Base-by-base conservation (phyloP, 1,284 basidiomycete species). In the Malassezia sp. region DNA sequence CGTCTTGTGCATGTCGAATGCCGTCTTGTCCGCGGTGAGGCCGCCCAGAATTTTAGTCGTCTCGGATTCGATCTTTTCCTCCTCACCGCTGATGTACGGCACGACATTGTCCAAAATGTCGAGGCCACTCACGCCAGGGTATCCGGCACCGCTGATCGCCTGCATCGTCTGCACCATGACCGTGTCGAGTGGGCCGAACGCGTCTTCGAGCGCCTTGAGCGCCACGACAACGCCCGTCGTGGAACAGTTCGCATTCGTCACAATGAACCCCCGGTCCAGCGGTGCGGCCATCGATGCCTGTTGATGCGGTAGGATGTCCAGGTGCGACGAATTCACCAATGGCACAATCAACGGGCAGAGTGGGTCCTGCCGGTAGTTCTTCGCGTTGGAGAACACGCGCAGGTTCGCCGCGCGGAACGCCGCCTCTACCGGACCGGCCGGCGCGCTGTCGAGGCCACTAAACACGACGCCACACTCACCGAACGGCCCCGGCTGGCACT, bases 41-140 rank as follows among this genome's bases (percentile, higher is more conserved):
- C 52, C 56, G 7, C 93, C 93, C 21, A 99, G 80, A 65, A 99
- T 97, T 75, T 97, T 99, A 66, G 83, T 78, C 12, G 85, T 83
- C 74, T 99, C 91, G 89, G 88, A 95, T 72, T 99, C 91, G 56
- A 97, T 90, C 74, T 97, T 99, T 63, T 79, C 78, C 71, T 99
- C 91, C 53, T 74, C 73, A 30, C 90, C 87, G 29, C 79, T 74
- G 71, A 99, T 97, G 73, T 85, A 83, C 2, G 91, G 91, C 2
- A 99, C 84, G 69, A 99, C 77, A 73, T 99, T 97, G 75, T 96
- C 93, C 57, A 95, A 68, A 67, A 96, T 88, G 73, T 97, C 93
- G 49, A 99, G 77, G 44, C 79, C 79, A 31, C 87, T 75, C 0
- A 96, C 82, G 42, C 93, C 93, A 2, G 93, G 93, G 74, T 97